Conservation (phyloP, 805 yeast species). For the Teunomyces atbi region DNA sequence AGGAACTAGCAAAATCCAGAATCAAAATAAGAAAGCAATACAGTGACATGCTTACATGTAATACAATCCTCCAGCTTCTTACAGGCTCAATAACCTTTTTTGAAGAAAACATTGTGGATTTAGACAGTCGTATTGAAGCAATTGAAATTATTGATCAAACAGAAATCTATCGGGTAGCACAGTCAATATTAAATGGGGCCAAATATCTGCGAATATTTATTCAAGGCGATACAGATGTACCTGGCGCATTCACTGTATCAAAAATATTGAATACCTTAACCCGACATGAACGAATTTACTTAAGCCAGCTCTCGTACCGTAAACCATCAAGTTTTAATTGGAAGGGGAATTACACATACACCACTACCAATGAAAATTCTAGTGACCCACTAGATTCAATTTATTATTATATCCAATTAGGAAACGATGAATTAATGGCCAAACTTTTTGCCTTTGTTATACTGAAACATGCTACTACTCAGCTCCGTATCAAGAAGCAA, state of each 20-base stretch:
- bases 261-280: slow-evolving; percentile 22
- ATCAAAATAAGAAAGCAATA: slow-evolving; percentile 48
- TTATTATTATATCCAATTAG: slow-evolving; percentile 57
- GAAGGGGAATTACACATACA: slow-evolving; percentile 20
- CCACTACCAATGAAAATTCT: slow-evolving; percentile 27
- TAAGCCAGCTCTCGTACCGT: neutral
- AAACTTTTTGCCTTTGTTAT: slow-evolving; percentile 47
- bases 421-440: slow-evolving; percentile 46
- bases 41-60: slow-evolving; percentile 38
- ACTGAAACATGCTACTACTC: slow-evolving; percentile 41
- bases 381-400: slow-evolving; percentile 54
- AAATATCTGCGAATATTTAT: slow-evolving; percentile 43
- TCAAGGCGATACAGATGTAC: slow-evolving; percentile 46
- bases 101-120: slow-evolving; percentile 55
- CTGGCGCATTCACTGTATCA: slow-evolving; percentile 17
- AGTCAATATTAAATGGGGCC: slow-evolving; percentile 21
- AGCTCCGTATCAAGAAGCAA: slow-evolving; percentile 53
- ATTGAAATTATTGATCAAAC: slow-evolving; percentile 48
- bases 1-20: slow-evolving; percentile 44
- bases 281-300: slow-evolving; percentile 17
- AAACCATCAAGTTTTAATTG: slow-evolving; percentile 37
- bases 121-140: slow-evolving; percentile 55
- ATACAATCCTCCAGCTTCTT: slow-evolving; percentile 48
- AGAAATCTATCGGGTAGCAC: slow-evolving; percentile 29
- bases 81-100: slow-evolving; percentile 50